These are phyloP conservation scores for Tricholoma furcatifolium DNA, from an alignment of 768 basidiomycete species.

Conservation along the genomic window DNA sequence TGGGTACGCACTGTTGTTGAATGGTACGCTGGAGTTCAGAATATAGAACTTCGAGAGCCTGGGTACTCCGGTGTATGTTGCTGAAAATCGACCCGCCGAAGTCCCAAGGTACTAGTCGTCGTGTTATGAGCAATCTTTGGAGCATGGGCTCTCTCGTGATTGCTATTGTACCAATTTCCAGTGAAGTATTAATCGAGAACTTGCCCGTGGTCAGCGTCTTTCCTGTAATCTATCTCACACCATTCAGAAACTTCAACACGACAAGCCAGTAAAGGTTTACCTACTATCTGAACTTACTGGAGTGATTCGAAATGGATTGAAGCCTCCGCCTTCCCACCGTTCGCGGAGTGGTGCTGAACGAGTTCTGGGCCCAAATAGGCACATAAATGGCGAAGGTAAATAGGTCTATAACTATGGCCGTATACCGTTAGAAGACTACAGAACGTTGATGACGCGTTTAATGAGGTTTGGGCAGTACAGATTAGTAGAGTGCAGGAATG, in stretches of 20 bases:
- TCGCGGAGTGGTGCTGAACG: slow-evolving; percentile 33
- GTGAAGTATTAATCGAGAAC: slow-evolving; percentile 30
- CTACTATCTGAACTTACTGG: slow-evolving; percentile 32
- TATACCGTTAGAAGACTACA: slow-evolving; percentile 40
- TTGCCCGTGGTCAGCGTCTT: slow-evolving; percentile 30
- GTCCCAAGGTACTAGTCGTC: slow-evolving; percentile 30
- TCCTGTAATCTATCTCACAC: slow-evolving; percentile 16
- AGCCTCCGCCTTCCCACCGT: slow-evolving; percentile 17
- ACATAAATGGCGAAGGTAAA: slow-evolving; percentile 38
- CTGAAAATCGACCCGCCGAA: slow-evolving; percentile 27
- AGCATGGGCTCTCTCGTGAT: slow-evolving; percentile 37
- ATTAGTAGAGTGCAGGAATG: too few species aligned
- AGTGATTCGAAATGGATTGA: slow-evolving; percentile 29
- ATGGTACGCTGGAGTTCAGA: slow-evolving; percentile 34
- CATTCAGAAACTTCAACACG: background rate
- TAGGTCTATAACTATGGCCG: slow-evolving; percentile 28
- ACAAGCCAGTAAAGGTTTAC: background rate
- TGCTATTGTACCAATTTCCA: slow-evolving; percentile 34
- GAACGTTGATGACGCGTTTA: slow-evolving; percentile 31
- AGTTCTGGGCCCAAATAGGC: slow-evolving; percentile 36
- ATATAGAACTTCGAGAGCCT: slow-evolving; percentile 34
- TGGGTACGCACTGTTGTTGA: slow-evolving; percentile 31
- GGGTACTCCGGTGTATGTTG: slow-evolving; percentile 28
- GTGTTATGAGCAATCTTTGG: slow-evolving; percentile 32
- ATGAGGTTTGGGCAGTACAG: too few species aligned